Evolutionary conservation across 768 basidiomycete species (phyloP).

Genomic region (Tremella mesenterica): DNA sequence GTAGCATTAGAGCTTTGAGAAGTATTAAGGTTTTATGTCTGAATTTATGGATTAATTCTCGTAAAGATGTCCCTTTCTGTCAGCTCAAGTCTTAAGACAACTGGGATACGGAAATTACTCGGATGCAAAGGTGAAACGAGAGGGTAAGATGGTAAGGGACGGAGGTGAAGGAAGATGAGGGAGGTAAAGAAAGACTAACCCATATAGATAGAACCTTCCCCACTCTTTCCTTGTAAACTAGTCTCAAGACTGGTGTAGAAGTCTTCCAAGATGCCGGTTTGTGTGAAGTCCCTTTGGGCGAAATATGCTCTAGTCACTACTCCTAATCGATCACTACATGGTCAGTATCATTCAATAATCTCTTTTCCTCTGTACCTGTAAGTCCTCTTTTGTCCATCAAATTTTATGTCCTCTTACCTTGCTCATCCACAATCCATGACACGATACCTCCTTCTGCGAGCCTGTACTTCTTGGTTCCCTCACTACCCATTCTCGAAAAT

Average conservation of each 20-base stretch:
- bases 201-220: slow-evolving; percentile 90
- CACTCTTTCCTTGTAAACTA: slow-evolving; percentile 68
- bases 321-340: slow-evolving; percentile 71
- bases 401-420: too few relatives aligned
- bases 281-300: slow-evolving; percentile 78
- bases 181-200: too few relatives aligned
- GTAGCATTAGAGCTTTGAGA: slow-evolving; percentile 88
- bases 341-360: neutral
- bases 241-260: slow-evolving; percentile 69
- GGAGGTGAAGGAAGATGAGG: slow-evolving; percentile 34
- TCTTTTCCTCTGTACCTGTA: too few relatives aligned
- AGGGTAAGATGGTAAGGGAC: neutral
- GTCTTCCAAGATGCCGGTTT: slow-evolving; percentile 79
- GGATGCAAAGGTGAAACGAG: too few relatives aligned
- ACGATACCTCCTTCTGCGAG: too few relatives aligned
- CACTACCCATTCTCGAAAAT: too few relatives aligned
- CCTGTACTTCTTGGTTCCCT: too few relatives aligned
- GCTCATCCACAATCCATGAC: too few relatives aligned
- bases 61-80: slow-evolving; percentile 52
- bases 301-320: slow-evolving; percentile 89
- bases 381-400: too few relatives aligned
- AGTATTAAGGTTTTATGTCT: slow-evolving; percentile 83
- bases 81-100: slow-evolving; percentile 53
- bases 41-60: slow-evolving; percentile 88
- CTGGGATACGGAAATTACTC: too few relatives aligned